Evolutionary conservation across 2,329 filamentous ascomycete genomes (phyloP).

Genomic region (Grosmannia clavigera): DNA sequence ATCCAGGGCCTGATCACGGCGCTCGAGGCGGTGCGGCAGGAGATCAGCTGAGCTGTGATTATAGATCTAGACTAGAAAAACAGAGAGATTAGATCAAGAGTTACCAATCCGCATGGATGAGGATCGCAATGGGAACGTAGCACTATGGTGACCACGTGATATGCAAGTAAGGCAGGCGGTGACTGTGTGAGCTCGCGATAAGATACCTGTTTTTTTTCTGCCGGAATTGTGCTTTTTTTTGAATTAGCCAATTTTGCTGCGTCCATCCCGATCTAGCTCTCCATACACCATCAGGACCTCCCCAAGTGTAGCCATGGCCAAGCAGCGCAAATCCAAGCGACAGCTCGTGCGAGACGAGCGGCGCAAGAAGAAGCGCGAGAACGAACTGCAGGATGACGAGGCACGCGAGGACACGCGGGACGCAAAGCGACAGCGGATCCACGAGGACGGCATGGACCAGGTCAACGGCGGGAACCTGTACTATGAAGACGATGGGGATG

Average conservation of each 20-base stretch:
- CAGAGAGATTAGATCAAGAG: too few relatives aligned
- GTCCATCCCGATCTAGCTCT: not conserved
- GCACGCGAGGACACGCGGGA: conserved; percentile 6
- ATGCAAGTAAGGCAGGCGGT: not conserved
- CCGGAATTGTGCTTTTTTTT: conserved; percentile 3
- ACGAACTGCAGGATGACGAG: conserved; percentile 17
- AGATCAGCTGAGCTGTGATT: conserved; percentile 10
- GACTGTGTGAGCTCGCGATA: not conserved
- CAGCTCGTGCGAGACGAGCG: conserved; percentile 25
- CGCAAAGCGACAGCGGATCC: conserved; percentile 8
- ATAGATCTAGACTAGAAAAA: not conserved
- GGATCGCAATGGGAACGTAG: too few relatives aligned
- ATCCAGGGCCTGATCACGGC: conserved; percentile 41
- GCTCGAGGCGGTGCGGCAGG: conserved; percentile 32
- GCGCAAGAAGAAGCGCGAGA: conserved; percentile 21
- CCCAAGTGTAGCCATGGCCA: conserved; percentile 16
- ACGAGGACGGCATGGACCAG: not conserved
- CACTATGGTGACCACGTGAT: not conserved
- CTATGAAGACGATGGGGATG: conserved; percentile 8
- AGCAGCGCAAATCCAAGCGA: conserved; percentile 23
- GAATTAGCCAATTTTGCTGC: not conserved
- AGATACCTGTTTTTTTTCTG: not conserved
- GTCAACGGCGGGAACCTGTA: conserved; percentile 11
- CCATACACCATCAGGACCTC: not conserved
- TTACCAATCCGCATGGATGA: too few relatives aligned